Percentiles rank a stretch among this genome's conserved stretches.
phyloP scores from a whole-genome alignment of 1,284 basidiomycete species.

The Pseudozyma thailandica region DNA sequence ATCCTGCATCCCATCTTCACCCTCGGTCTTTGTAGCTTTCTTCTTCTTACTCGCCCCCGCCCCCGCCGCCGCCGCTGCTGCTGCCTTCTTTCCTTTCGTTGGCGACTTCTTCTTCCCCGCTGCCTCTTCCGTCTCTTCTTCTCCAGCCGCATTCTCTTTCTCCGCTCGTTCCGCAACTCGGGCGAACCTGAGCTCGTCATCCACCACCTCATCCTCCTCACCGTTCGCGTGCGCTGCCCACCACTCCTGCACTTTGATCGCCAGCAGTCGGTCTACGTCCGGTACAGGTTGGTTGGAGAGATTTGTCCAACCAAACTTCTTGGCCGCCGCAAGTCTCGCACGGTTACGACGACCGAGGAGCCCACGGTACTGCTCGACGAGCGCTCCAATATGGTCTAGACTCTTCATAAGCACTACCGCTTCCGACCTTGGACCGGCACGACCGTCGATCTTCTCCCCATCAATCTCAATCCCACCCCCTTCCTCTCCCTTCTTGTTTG shows the following conservation, averaged over 20 bases:
- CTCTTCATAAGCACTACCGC: conserved; percentile 55
- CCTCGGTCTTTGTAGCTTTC: conserved; percentile 4
- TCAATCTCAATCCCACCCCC: conserved; percentile 39
- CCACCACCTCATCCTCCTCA: conserved; percentile 7
- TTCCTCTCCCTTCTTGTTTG: conserved; percentile 15
- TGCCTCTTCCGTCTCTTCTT: conserved; percentile 4
- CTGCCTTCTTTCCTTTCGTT: not conserved
- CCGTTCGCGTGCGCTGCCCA: conserved; percentile 20
- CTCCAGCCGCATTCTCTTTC: not conserved
- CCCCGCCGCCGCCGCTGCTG: not conserved
- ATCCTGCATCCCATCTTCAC: conserved; percentile 24
- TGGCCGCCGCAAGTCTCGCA: conserved; percentile 37
- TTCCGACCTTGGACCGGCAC: conserved; percentile 52
- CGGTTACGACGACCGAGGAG: conserved; percentile 46
- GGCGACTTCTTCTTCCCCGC: conserved; percentile 7
- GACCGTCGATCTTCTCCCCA: conserved; percentile 54
- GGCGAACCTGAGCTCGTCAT: conserved; percentile 1
- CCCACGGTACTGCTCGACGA: conserved; percentile 34
- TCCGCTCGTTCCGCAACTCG: conserved; percentile 1
- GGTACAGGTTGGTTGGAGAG: conserved; percentile 25
- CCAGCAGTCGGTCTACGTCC: conserved; percentile 27
- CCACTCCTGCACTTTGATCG: conserved; percentile 38
- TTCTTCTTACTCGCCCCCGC: conserved; percentile 17
- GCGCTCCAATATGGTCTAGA: conserved; percentile 37
- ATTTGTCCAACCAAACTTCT: conserved; percentile 20